A percentile compares a stretch with the other conserved stretches of the same genome.
Conservation (phyloP, 495 filamentous ascomycete species). For the Penicillium cosmopolitanum region DNA sequence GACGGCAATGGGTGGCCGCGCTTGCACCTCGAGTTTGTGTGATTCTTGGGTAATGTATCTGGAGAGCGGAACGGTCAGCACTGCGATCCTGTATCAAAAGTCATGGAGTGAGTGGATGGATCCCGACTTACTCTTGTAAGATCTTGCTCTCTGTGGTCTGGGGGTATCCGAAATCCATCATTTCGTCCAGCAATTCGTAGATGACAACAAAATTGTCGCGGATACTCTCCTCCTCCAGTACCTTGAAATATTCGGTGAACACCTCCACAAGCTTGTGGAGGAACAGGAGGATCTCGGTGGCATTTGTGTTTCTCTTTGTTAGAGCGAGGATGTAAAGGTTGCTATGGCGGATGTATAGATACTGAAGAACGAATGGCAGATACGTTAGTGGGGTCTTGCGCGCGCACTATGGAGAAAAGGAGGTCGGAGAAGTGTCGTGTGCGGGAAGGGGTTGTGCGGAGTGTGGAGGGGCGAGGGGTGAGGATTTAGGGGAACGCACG, state of each 20-base stretch:
- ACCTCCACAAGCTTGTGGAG: constrained; percentile 98
- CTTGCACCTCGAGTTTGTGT: constrained; percentile 97
- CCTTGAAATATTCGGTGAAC: constrained; percentile 99
- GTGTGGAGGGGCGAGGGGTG: constrained; percentile 2
- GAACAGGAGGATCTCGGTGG: constrained; percentile 97
- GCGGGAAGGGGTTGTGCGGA: no score
- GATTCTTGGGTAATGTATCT: constrained; percentile 99
- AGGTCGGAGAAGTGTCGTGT: not conserved
- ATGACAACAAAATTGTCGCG: constrained; percentile 99
- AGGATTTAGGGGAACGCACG: constrained; percentile 53
- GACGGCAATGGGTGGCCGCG: constrained; percentile 98
- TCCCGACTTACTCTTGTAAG: constrained; percentile 74
- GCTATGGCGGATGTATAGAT: constrained; percentile 99
- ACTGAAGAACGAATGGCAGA: constrained; percentile 54
- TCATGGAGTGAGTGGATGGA: not conserved
- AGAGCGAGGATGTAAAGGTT: constrained; percentile 99
- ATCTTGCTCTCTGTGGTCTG: constrained; percentile 99
- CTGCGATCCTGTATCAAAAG: not conserved
- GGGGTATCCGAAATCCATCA: constrained; percentile 99
- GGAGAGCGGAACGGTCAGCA: constrained; percentile 3
- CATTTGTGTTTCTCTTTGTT: constrained; percentile 98
- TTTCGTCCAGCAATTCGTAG: constrained; percentile 98
- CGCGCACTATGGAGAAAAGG: not conserved
- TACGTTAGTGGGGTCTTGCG: constrained; percentile 15
- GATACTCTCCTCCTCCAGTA: constrained; percentile 98